Evolutionary conservation across 306 rosid species (phyloP).

Genomic region (Cyclanthera cordifolia): DNA sequence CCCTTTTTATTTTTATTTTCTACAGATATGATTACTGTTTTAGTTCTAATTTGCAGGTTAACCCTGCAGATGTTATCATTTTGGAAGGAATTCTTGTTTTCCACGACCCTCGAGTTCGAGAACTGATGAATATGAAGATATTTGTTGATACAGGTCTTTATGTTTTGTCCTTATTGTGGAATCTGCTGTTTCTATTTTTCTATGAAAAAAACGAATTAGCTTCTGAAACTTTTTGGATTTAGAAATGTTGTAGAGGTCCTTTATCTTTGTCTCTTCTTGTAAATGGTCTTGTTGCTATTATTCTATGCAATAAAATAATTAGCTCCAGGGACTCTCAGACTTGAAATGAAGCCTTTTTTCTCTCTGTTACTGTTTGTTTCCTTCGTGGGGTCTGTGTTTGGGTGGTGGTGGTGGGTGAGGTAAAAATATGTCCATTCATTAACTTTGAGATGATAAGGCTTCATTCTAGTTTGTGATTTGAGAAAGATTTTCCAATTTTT

Average conservation of each 20-base stretch:
- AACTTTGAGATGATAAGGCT: background rate
- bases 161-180: constrained; percentile 14
- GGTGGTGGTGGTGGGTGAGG: constrained; percentile 2
- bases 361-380: background rate
- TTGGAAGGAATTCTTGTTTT: constrained; percentile 96
- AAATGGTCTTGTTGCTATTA: background rate
- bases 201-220: background rate
- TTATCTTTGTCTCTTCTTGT: background rate
- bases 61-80: constrained; percentile 87
- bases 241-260: background rate
- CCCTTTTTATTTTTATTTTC: background rate
- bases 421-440: background rate
- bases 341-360: background rate
- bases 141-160: constrained; percentile 99
- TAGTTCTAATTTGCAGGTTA: constrained; percentile 43
- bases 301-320: background rate
- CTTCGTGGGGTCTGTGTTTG: background rate
- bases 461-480: background rate
- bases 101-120: constrained; percentile 87
- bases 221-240: background rate
- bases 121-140: constrained; percentile 96
- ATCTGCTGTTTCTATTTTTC: background rate
- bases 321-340: background rate
- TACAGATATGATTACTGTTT: background rate
- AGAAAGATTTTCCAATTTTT: background rate